Conservation (phyloP, 164 flowering plant species). For the Berberis thunbergii region DNA sequence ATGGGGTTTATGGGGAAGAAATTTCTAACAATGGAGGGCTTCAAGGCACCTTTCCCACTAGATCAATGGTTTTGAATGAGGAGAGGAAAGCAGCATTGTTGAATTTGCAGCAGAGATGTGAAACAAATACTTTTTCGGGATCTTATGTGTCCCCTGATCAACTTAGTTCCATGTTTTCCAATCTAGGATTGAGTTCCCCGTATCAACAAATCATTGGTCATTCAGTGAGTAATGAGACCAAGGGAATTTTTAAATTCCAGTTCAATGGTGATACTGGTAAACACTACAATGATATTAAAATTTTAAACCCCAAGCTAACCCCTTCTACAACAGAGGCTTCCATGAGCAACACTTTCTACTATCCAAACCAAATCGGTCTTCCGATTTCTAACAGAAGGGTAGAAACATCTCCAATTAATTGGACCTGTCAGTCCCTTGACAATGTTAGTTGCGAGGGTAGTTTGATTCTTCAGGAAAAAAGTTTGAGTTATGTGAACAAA, state of each 20-base stretch:
- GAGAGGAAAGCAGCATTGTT: too few species aligned
- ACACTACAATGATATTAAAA: slow-evolving; percentile 4
- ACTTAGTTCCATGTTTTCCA: too few species aligned
- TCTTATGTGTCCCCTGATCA: too few species aligned
- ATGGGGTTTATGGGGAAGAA: too few species aligned
- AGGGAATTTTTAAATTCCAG: background rate
- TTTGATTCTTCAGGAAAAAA: slow-evolving; percentile 34
- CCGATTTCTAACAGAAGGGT: slow-evolving; percentile 15
- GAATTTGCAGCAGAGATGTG: too few species aligned
- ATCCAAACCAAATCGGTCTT: slow-evolving; percentile 10
- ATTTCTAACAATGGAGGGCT: too few species aligned
- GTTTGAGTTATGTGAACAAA: slow-evolving; percentile 16
- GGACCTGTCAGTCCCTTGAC: slow-evolving; percentile 17
- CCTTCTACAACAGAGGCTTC: slow-evolving; percentile 16
- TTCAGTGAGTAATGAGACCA: too few species aligned
- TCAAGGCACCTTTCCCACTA: too few species aligned
- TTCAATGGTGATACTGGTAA: slow-evolving; percentile 6
- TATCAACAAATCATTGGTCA: too few species aligned
- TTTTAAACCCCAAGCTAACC: slow-evolving; percentile 4
- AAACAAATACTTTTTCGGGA: too few species aligned
- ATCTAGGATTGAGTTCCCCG: too few species aligned
- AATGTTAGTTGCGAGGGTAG: slow-evolving; percentile 35
- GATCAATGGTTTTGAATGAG: too few species aligned
- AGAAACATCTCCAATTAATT: slow-evolving; percentile 9
- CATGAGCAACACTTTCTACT: slow-evolving; percentile 11